Conservation (phyloP, 2,329 filamentous ascomycete genomes). For the Chaetothyriales sp. region DNA sequence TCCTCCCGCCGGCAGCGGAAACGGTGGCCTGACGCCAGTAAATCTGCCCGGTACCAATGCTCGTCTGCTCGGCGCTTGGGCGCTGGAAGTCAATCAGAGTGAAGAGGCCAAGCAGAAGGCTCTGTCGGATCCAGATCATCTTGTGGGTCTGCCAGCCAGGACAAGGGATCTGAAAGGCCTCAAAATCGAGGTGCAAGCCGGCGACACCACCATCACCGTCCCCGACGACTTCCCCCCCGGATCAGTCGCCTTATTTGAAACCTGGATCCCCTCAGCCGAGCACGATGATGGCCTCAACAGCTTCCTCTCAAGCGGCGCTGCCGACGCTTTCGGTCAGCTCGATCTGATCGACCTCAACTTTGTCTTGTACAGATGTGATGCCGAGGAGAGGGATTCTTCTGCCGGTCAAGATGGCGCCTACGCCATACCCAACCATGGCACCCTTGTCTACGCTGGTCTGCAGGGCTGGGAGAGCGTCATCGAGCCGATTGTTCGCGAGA, state of each 20-base stretch:
- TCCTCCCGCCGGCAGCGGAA: slow-evolving; percentile 74
- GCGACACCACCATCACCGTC: slow-evolving; percentile 67
- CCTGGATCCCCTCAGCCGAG: slow-evolving; percentile 81
- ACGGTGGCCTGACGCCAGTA: slow-evolving; percentile 66
- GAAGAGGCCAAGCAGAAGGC: slow-evolving; percentile 53
- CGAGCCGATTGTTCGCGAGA: slow-evolving; percentile 69
- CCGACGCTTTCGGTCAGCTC: slow-evolving; percentile 61
- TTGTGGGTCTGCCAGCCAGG: slow-evolving; percentile 73
- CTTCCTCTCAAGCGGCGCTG: slow-evolving; percentile 70
- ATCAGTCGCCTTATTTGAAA: slow-evolving; percentile 90
- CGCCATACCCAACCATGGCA: slow-evolving; percentile 67
- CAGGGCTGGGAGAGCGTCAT: slow-evolving; percentile 97
- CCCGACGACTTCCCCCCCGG: slow-evolving; percentile 79
- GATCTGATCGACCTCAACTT: slow-evolving; percentile 79
- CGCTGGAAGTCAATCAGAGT: slow-evolving; percentile 71
- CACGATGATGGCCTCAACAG: slow-evolving; percentile 72
- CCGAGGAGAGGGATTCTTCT: slow-evolving; percentile 72
- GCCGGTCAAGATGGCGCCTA: slow-evolving; percentile 76
- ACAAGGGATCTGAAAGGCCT: slow-evolving; percentile 63
- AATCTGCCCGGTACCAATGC: slow-evolving; percentile 72
- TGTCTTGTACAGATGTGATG: slow-evolving; percentile 77
- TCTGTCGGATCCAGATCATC: slow-evolving; percentile 52
- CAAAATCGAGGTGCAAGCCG: slow-evolving; percentile 54
- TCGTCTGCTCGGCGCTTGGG: slow-evolving; percentile 80
- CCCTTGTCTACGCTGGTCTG: slow-evolving; percentile 86